Evolutionary conservation across 306 rosid species (phyloP), one percentile per base, ranked within the genome.

Genomic region (Cicer pinnatifidum): DNA sequence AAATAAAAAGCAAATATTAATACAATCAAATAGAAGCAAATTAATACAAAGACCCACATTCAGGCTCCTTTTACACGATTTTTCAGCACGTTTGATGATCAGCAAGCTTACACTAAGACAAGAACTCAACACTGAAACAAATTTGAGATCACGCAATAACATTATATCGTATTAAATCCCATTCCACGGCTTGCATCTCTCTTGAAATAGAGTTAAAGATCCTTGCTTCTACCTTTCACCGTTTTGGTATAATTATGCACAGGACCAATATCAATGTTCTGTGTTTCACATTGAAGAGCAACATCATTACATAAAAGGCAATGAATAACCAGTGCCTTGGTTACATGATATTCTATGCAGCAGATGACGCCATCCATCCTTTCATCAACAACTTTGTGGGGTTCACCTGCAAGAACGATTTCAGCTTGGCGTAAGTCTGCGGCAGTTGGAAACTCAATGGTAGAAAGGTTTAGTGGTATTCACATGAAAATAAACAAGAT

Each of bases 371-470:
- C 82, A 67, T 71, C 80, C 71, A 72, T 12, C 67, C 56, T 72
- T 63, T 16, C 80, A 62, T 68, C 71, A 47, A 37, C 50, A 62
- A 53, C 77, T 73, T 73, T 7, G 60, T 43, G 73, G 50, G 64
- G 69, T 58, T 69, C 75, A 68, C 82, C 87, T 67, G 87, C 77
- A 84, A 68, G 56, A 63, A 80, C 53, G 48, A 41, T 52, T 63
- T 69, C 67, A 41, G 54, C 39, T 66, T 44, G 51, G 16, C 13
- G 38, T 48, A 19, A 58, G 58, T 59, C 11, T 72, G 50, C 11
- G 19, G 65, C 58, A 57, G 23, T 78, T 62, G 3, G 7, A 73
- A 53, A 35, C 17, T 20, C 8, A 20, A 28, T 19, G 39, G 11
- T 51, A 65, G 43, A 38, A 70, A 69, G 35, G 44, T 64, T 56